A percentile compares a stretch with the other conserved stretches of the same genome.
Evolutionary conservation across 139 green algal species (phyloP).

Genomic region (Mesotaenium endlicherianum): DNA sequence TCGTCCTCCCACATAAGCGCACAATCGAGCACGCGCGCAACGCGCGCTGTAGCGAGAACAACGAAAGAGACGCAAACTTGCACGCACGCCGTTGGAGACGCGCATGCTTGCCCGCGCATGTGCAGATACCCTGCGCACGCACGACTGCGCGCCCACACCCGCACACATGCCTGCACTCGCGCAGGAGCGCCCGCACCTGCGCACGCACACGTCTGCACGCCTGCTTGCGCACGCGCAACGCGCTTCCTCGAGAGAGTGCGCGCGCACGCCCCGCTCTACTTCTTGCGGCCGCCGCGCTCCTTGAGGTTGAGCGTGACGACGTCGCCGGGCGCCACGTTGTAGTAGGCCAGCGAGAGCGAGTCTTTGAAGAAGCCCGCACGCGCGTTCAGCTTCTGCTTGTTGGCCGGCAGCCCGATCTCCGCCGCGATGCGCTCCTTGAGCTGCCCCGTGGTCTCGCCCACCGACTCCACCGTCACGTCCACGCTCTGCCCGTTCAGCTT

Average conservation of each 20-base stretch:
- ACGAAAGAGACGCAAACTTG: not conserved
- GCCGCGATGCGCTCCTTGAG: constrained; percentile 49
- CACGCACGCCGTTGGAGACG: not conserved
- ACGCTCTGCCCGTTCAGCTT: constrained; percentile 47
- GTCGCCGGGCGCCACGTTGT: constrained; percentile 36
- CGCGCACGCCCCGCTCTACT: constrained; percentile 21
- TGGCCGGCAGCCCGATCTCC: constrained; percentile 45
- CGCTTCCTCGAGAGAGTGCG: not conserved
- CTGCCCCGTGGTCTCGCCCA: constrained; percentile 1
- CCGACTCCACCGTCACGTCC: constrained; percentile 17
- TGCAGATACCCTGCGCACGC: not conserved
- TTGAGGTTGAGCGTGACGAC: constrained; percentile 25
- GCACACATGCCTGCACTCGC: not conserved
- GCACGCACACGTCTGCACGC: not conserved
- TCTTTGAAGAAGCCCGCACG: constrained; percentile 50
- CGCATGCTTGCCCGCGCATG: not conserved
- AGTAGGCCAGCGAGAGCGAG: constrained; percentile 22
- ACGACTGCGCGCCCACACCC: not conserved
- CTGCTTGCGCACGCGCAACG: not conserved
- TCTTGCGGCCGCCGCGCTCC: constrained; percentile 47
- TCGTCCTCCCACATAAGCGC: not conserved
- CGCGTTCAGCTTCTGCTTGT: constrained; percentile 56
- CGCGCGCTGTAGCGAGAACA: not conserved
- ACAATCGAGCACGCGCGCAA: not conserved
- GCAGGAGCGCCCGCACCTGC: not conserved